Percentiles rank a stretch among this genome's conserved stretches.
Evolutionary conservation across 352 stramenopile genomes (phyloP).

Genomic region (Phytophthora europaea): DNA sequence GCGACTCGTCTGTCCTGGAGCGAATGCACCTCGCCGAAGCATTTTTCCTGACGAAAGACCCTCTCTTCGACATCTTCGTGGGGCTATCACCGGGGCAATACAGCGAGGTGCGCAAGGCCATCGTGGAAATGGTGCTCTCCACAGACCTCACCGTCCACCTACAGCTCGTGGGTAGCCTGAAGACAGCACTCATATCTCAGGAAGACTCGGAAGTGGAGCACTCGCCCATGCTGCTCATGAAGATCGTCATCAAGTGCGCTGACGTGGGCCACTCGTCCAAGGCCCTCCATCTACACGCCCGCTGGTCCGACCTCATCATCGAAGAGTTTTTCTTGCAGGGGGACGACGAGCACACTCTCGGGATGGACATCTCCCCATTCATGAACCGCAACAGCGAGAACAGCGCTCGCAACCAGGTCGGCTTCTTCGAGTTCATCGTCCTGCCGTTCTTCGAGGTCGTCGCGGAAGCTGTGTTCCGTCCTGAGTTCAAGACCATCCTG

Average conservation of each 20-base stretch:
- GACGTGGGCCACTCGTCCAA: constrained; percentile 95
- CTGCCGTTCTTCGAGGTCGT: constrained; percentile 86
- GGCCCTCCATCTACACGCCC: constrained; percentile 77
- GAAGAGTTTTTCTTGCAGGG: constrained; percentile 97
- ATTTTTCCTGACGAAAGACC: constrained; percentile 78
- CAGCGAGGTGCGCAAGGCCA: constrained; percentile 81
- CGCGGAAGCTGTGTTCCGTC: constrained; percentile 76
- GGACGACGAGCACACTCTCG: constrained; percentile 92
- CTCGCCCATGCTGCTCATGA: constrained; percentile 87
- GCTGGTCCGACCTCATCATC: constrained; percentile 94
- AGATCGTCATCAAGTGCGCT: constrained; percentile 91
- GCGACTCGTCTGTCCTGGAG: constrained; percentile 85
- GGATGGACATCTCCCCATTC: constrained; percentile 92
- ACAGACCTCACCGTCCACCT: constrained; percentile 88
- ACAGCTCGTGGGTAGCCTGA: constrained; percentile 81
- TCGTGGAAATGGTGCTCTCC: constrained; percentile 89
- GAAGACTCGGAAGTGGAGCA: constrained; percentile 78
- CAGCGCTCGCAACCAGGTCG: constrained; percentile 86
- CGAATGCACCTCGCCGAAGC: constrained; percentile 89
- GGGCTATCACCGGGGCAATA: constrained; percentile 62
- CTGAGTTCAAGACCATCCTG: constrained; percentile 84
- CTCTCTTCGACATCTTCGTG: constrained; percentile 81
- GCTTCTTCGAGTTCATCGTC: constrained; percentile 91
- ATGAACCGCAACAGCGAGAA: constrained; percentile 94
- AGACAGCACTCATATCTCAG: constrained; percentile 85